Base-by-base conservation (phyloP, 75 land plant species). In the Larix kaempferi region DNA sequence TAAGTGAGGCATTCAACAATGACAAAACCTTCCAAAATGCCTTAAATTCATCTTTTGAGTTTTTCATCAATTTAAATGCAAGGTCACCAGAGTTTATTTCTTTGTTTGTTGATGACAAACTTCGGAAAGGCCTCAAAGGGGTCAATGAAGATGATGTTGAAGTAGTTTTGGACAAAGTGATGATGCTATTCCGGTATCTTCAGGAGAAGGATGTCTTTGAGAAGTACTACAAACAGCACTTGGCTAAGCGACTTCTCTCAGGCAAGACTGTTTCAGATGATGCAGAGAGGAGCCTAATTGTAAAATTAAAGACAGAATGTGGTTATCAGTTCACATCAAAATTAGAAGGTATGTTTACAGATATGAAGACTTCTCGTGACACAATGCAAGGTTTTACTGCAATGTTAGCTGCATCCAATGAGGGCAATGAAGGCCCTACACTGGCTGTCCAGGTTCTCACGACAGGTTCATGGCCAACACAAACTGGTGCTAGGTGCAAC, bases 121-220 rank as follows among this genome's bases (percentile, higher is more conserved):
- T 97, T 44, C 85, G 98, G 58, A 92, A 91, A 77, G 98, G 99
- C 11, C 80, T 95, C 63, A 97, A 92, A 74, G 99, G 91, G 22
- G 93, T 90, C 0, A 95, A 89, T 80, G 99, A 97, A 78, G 99
- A 94, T 83, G 99, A 97, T 73, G 86, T 92, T 11, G 99, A 97
- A 86, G 79, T 52, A 74, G 87, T 95, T n/a, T 86, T 97, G 56
- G 99, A 97, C 72, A 97, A 97, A 78, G 98, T 97, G 56, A 92
- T 97, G 99, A 91, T 94, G 92, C 57, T 97, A 76, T 97, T 97
- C 89, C 85, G 99, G 29, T 97, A 92, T 77, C 78, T 97, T 61
- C 99, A 97, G 78, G 99, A 95, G 83, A 97, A 97, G 72, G 99
- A 97, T 87, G 92, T 97, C 8, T 97, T 97, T 84, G 99, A 97